Evolutionary conservation across 1,139 yeast genomes (phyloP), one percentile per base, ranked within the genome.

Genomic region (Geotrichum bryndzae): DNA sequence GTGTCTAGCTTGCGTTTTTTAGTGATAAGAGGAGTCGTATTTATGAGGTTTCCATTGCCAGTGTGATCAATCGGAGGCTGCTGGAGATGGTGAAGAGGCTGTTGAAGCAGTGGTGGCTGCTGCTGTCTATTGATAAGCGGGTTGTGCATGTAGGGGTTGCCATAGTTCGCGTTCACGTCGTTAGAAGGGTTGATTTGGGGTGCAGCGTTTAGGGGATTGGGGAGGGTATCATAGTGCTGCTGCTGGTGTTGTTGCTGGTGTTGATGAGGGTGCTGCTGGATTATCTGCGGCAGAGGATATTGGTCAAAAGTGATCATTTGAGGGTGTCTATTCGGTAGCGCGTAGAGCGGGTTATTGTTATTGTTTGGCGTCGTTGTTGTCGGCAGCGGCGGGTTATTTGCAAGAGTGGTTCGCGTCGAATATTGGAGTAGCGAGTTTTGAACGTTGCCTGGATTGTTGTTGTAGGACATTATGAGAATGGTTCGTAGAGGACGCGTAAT

Each of bases 291-390:
- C 41, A 35, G n/a, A 35, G 41, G 41, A 35, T 35, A 35, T 8
- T 35, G 45, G 29, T 25, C 45, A 15, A 29, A 52, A 45, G 2
- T 54, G 25, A 53, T 56, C 41, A 35, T 35, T 13, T 35, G 41
- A 8, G 41, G 41, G 41, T 35, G 41, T 35, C 41, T 35, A 35
- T 35, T 35, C 10, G 41, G 41, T 11, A 35, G 41, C 41, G 41
- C 41, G n/a, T 56, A n/a, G 31, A 58, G 64, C 13, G 66, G 59
- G 53, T 53, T 60, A 13, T n/a, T 35, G 50, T 35, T 60, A 15
- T 6, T 35, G 56, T 4, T 13, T 25, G 48, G 29, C 6, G 56
- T 18, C 8, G 48, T 38, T 38, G 56, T 41, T 53, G 56, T 33
- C 8, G 31, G 15, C 38, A 33, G 29, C 23, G 46, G 22, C 8